phyloP scores from a whole-genome alignment of 139 green algal species.

The Coccomyxa sp. region DNA sequence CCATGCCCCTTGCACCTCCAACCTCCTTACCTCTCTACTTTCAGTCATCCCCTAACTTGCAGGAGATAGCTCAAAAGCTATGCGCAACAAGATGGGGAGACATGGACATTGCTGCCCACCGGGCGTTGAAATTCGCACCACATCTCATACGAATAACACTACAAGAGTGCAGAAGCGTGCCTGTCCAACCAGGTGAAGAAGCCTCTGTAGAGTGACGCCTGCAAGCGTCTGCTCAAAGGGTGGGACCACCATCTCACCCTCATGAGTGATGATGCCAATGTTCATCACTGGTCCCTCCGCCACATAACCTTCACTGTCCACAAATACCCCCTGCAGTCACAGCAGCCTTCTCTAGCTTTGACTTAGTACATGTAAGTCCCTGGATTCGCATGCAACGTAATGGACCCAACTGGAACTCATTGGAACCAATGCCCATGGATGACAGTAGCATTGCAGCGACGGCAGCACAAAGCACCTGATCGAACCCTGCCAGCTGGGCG shows the following conservation, averaged over 20 bases:
- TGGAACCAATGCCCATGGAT: too few relatives aligned
- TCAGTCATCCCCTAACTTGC: neutral
- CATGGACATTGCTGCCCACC: too few relatives aligned
- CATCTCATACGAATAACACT: neutral
- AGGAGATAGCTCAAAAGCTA: neutral
- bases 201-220: conserved; percentile 48
- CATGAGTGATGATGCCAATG: conserved; percentile 63
- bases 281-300: conserved; percentile 61
- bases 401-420: too few relatives aligned
- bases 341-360: neutral
- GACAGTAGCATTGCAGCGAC: too few relatives aligned
- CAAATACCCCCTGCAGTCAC: conserved; percentile 57
- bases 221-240: conserved; percentile 18
- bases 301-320: conserved; percentile 66
- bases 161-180: conserved; percentile 15
- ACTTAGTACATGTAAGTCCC: too few relatives aligned
- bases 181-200: conserved; percentile 60
- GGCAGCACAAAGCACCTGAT: conserved; percentile 32
- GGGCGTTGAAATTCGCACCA: neutral
- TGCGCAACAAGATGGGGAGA: neutral
- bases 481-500: conserved; percentile 37
- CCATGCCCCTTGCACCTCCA: neutral
- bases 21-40: neutral
- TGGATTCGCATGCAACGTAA: too few relatives aligned
- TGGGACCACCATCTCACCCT: conserved; percentile 54